phyloP scores from a whole-genome alignment of 306 rosid species.

The Begonia fuchsioides region DNA sequence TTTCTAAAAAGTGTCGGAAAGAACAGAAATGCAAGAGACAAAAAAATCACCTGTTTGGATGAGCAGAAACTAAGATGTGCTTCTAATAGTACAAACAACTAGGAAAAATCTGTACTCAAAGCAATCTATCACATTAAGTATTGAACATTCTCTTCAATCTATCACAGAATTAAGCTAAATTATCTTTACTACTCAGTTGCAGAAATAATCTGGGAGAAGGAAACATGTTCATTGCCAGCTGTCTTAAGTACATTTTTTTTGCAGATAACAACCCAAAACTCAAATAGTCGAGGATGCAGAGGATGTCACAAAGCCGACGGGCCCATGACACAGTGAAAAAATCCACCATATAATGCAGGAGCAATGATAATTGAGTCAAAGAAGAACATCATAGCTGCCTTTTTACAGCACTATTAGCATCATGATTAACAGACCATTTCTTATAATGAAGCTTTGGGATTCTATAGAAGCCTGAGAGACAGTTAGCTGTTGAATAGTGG shows the following conservation, averaged over 20 bases:
- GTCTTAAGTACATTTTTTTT: slow-evolving; percentile 11
- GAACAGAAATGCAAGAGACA: no score
- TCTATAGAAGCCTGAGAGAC: slow-evolving; percentile 30
- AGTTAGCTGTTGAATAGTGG: slow-evolving; percentile 63
- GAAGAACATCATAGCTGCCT: background rate
- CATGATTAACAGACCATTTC: background rate
- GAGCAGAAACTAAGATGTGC: no score
- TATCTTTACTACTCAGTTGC: background rate
- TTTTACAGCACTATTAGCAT: background rate
- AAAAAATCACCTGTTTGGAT: no score
- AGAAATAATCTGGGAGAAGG: no score
- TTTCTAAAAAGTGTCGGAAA: no score
- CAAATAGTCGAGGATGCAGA: slow-evolving; percentile 9
- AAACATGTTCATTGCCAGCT: background rate
- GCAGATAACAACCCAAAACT: slow-evolving; percentile 3
- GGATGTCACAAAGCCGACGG: slow-evolving; percentile 6
- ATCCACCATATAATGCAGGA: slow-evolving; percentile 5
- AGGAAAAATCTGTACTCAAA: no score
- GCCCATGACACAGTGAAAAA: slow-evolving; percentile 9
- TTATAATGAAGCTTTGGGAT: background rate
- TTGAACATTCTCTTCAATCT: no score
- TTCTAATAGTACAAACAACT: no score
- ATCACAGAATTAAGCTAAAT: no score
- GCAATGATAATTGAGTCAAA: slow-evolving; percentile 12
- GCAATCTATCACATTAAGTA: no score